phyloP scores from a whole-genome alignment of 2,329 filamentous ascomycete genomes.

The Furcasterigmium sp. region DNA sequence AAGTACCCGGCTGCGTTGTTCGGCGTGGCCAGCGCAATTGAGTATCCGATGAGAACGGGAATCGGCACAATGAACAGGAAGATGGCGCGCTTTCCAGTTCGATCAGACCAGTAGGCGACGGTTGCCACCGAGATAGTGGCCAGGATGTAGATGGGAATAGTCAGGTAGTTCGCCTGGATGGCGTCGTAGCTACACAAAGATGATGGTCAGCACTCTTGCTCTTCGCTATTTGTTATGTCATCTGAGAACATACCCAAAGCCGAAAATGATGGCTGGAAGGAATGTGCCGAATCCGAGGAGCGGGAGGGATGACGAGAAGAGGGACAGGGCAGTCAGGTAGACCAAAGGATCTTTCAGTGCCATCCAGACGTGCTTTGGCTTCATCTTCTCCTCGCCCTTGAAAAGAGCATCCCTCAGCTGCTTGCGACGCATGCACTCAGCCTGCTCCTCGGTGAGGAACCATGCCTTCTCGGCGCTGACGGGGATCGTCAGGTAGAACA shows the following conservation, averaged over 20 bases:
- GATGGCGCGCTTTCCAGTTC: constrained; percentile 19
- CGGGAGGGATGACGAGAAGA: constrained; percentile 24
- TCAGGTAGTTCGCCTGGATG: constrained; percentile 11
- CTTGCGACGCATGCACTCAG: constrained; percentile 17
- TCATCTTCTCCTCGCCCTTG: constrained; percentile 20
- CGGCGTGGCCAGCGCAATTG: constrained; percentile 22
- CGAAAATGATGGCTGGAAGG: constrained; percentile 9
- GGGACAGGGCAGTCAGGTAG: constrained; percentile 16
- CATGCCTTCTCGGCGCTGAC: constrained; percentile 37
- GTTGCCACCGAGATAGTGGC: constrained; percentile 7
- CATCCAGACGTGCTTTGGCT: constrained; percentile 17
- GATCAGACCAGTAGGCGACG: constrained; percentile 19
- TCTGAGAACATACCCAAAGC: constrained; percentile 5
- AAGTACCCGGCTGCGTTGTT: constrained; percentile 22
- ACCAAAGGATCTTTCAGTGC: constrained; percentile 21
- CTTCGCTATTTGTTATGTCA: no score
- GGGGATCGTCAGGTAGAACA: constrained; percentile 33
- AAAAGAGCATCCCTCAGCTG: constrained; percentile 19
- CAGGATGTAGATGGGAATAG: constrained; percentile 11
- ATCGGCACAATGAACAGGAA: constrained; percentile 20
- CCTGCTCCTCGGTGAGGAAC: constrained; percentile 37
- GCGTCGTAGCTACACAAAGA: constrained; percentile 4
- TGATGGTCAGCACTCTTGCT: no score
- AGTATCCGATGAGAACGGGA: constrained; percentile 26
- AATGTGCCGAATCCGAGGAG: constrained; percentile 23